Percentiles rank a stretch among this genome's conserved stretches.
Conservation (phyloP, 345 rosid genomes). For the Erucastrum elatum region DNA sequence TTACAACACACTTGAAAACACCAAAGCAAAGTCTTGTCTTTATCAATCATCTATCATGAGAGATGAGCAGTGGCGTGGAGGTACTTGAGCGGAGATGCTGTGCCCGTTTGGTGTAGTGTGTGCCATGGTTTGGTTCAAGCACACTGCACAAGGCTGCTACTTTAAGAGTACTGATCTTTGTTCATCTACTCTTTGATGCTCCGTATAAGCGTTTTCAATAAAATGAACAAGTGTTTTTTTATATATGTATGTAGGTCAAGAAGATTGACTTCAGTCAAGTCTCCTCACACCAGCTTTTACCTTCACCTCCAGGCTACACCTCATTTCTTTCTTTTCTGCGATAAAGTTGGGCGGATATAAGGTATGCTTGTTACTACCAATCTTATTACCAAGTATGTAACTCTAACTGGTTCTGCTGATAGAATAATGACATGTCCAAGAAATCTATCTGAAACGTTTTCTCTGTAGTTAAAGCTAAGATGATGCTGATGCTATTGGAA, state of each 20-base stretch:
- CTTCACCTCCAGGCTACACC: slow-evolving; percentile 30
- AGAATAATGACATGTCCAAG: not conserved
- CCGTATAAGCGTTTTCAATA: not conserved
- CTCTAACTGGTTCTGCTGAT: not conserved
- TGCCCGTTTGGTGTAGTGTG: not conserved
- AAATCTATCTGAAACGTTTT: not conserved
- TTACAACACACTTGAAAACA: not conserved
- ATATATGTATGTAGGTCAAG: slow-evolving; percentile 19
- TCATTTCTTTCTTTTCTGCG: not conserved
- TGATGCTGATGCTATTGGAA: not conserved
- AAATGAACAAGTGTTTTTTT: not conserved
- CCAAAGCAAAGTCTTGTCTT: not conserved
- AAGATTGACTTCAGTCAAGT: slow-evolving; percentile 6
- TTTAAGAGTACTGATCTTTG: not conserved
- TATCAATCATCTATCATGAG: not conserved
- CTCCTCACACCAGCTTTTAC: slow-evolving; percentile 48
- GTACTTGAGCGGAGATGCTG: slow-evolving; percentile 9
- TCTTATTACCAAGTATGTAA: not conserved
- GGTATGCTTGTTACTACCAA: not conserved
- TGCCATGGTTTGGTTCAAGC: not conserved
- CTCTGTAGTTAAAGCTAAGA: not conserved
- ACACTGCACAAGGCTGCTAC: not conserved
- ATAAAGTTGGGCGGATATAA: not conserved
- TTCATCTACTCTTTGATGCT: not conserved
- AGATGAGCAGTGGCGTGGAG: not conserved